Base-by-base conservation (phyloP, 1,139 yeast genomes). In the Scheffersomyces parashehatae region DNA sequence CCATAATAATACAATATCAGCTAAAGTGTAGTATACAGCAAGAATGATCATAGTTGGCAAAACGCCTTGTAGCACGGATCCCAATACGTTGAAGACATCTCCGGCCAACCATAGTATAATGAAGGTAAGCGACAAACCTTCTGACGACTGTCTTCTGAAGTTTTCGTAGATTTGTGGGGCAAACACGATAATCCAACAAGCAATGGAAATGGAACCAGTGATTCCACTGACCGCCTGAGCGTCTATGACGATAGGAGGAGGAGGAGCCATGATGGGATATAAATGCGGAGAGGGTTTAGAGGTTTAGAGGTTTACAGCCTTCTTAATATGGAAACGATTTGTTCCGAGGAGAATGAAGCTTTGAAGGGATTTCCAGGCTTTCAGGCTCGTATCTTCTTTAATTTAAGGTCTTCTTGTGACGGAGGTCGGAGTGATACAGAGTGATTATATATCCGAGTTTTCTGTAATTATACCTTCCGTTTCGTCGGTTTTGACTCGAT, bases 171-270 rank as follows among this genome's bases (percentile, higher is more conserved):
- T 85, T 62, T 93, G 99, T 12, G 99, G 99, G 34, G 96, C 95
- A 72, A 93, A 93, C 20, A 93, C 98, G 42, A 93, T 90, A 50
- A 93, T 86, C 99, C 99, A 93, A 64, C 98, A 93, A 14, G 97
- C 96, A 36, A 93, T 79, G 13, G 98, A 91, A 38, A 93, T 88
- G 20, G 96, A 86, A 55, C 97, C 97, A 16, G 93, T 81, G 48
- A 89, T 86, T 4, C 96, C 96, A 59, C 95, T 85, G 33, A 89
- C 81, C 9, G 88, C 88, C 53, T 82, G 82, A n/a, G 89, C 83
- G 55, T 84, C 88, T 45, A 87, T 68, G 31, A 78, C 74, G 29
- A 84, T 79, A 10, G 89, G 88, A 28, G 85, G 84, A 38, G 85
- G 85, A 33, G 83, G 83, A 37, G 82, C 80, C 76, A 67, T 65